Conservation (phyloP, 331 rosid species). For the Quercus tomentella region DNA sequence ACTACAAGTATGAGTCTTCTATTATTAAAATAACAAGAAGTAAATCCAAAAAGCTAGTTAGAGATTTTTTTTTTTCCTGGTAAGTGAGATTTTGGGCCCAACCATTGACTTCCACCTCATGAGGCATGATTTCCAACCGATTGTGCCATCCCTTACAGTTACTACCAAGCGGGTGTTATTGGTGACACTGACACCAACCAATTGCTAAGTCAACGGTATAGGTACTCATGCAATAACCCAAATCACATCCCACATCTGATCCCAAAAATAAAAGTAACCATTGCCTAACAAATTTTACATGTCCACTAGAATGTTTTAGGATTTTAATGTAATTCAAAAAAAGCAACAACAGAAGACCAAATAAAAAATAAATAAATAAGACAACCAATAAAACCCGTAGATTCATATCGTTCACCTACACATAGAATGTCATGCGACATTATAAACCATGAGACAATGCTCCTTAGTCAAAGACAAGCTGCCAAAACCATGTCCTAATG, state of each 20-base stretch:
- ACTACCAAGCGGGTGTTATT: not conserved
- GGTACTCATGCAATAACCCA: not conserved
- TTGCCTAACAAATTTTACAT: not conserved
- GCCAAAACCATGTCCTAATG: not conserved
- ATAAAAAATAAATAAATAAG: not conserved
- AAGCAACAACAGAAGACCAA: not conserved
- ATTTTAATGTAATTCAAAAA: not conserved
- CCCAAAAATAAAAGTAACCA: not conserved
- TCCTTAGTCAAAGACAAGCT: not conserved
- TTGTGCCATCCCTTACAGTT: no score
- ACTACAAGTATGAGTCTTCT: slow-evolving; percentile 18
- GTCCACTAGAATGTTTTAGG: not conserved
- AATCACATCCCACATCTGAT: not conserved
- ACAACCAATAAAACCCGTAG: not conserved
- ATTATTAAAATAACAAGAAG: not conserved
- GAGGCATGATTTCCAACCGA: no score
- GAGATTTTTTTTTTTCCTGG: no score
- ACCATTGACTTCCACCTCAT: no score
- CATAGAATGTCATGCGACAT: not conserved
- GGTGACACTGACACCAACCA: not conserved
- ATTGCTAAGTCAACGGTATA: not conserved
- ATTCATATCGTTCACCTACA: not conserved
- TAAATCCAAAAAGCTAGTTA: not conserved
- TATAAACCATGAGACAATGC: not conserved
- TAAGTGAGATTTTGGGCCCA: no score